Evolutionary conservation across 257 asterid species (phyloP).

Genomic region (Mentha longifolia): DNA sequence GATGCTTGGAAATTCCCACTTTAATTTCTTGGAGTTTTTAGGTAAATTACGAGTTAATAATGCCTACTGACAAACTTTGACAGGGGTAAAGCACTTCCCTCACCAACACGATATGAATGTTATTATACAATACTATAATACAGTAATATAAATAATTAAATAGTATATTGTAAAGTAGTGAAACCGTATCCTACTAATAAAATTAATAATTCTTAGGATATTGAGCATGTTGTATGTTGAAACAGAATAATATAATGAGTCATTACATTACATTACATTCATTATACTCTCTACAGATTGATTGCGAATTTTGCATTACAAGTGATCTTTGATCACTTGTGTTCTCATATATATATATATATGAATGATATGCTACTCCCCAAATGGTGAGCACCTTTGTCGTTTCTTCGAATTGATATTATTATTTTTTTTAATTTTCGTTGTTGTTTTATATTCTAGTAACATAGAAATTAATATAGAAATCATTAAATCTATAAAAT

Average conservation of each 20-base stretch:
- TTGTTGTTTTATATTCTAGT: too few relatives aligned
- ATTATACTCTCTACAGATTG: slow-evolving; percentile 3
- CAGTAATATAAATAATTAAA: not conserved
- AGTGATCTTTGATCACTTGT: slow-evolving; percentile 48
- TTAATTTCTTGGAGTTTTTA: slow-evolving; percentile 45
- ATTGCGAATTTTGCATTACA: slow-evolving; percentile 27
- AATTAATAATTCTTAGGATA: not conserved
- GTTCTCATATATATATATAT: slow-evolving; percentile 7
- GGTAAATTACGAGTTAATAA: slow-evolving; percentile 13
- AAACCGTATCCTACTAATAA: slow-evolving; percentile 16
- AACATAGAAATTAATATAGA: too few relatives aligned
- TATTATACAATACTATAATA: not conserved
- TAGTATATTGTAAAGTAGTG: slow-evolving; percentile 9
- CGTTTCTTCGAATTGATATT: too few relatives aligned
- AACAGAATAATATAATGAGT: not conserved
- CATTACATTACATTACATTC: not conserved
- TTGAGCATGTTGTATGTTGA: slow-evolving; percentile 29
- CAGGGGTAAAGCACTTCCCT: slow-evolving; percentile 35
- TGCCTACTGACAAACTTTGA: slow-evolving; percentile 32
- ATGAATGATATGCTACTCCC: too few relatives aligned
- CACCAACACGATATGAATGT: slow-evolving; percentile 18
- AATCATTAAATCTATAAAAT: too few relatives aligned
- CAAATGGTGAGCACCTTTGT: too few relatives aligned
- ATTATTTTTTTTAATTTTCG: too few relatives aligned
- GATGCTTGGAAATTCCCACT: slow-evolving; percentile 42